Base-by-base conservation (phyloP, 495 filamentous ascomycete species). In the Aspergillus nanangensis region DNA sequence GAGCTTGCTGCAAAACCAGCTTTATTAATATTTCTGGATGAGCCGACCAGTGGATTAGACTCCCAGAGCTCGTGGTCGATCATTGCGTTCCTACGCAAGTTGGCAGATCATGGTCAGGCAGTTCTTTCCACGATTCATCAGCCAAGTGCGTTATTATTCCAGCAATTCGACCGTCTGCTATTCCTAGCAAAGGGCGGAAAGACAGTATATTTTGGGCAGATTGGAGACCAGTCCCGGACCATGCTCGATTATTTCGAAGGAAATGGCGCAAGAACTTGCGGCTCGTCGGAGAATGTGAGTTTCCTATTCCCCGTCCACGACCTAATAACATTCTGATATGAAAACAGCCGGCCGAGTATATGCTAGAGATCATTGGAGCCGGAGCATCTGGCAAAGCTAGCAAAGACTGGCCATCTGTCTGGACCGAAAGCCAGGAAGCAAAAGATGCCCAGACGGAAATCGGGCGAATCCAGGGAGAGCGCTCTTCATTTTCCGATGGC, bases 71-170 rank as follows among this genome's bases (percentile, higher is more conserved):
- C 88, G 3, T 95, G 86, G 87, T 80, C 87, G 15, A 93, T 95
- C 51, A 75, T 87, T 41, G 70, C 81, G 40, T 79, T 95, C 34
- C 70, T 96, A n/a, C 79, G 88, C 53, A 94, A 92, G 61, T 75
- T 96, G 23, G 88, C 90, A 36, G 85, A 88, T 64, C 84, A 79
- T 54, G 90, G 90, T 20, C 90, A 94, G 59, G 89, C 90, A 22
- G 84, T 96, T 56, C 80, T 96, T 5, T 91, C 87, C 56, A 96
- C 90, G 3, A 96, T 98, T 52, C 92, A 98, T 66, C 92, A 98
- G 58, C 90, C 90, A 1, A 90, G 86, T 1, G 89, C 90, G 32
- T 82, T 94, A 61, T 75, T 98, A 21, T 95, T 98, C 66, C 86
- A 95, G 56, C 81, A 90, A 43, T 98, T 98, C 58, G 92, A 98